Conservation (phyloP, 2,329 filamentous ascomycete genomes). For the Fusarium setosum region DNA sequence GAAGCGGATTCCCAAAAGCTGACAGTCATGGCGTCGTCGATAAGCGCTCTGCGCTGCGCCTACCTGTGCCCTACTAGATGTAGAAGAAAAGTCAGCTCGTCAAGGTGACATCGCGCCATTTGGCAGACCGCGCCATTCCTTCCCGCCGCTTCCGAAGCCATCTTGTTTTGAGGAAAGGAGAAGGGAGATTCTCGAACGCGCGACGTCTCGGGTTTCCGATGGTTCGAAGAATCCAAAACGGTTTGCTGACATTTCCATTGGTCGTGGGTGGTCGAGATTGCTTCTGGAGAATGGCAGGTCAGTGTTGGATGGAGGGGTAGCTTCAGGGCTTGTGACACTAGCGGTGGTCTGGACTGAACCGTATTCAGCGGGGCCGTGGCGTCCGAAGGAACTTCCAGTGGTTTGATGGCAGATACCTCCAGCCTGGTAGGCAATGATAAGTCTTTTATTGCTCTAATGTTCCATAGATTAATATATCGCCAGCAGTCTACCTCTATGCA, state of each 20-base stretch:
- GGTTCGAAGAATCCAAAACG: slow-evolving; percentile 18
- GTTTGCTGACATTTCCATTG: slow-evolving; percentile 14
- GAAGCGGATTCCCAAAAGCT: not conserved
- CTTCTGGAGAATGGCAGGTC: not conserved
- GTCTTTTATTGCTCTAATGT: too few species aligned
- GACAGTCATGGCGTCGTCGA: not conserved
- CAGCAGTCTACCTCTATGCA: too few species aligned
- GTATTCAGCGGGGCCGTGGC: slow-evolving; percentile 4
- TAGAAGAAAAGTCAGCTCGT: not conserved
- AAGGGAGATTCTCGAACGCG: not conserved
- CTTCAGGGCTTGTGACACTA: too few species aligned
- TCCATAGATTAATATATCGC: too few species aligned
- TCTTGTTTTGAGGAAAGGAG: slow-evolving; percentile 4
- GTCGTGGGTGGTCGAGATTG: not conserved
- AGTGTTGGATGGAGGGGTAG: not conserved
- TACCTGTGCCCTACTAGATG: too few species aligned
- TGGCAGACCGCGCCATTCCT: not conserved
- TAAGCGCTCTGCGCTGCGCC: not conserved
- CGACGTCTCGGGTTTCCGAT: slow-evolving; percentile 23
- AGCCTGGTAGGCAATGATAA: too few species aligned
- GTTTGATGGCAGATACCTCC: too few species aligned
- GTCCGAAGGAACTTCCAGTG: too few species aligned
- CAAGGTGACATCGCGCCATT: not conserved
- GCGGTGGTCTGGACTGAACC: not conserved
- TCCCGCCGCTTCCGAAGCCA: not conserved